A percentile compares a stretch with the other conserved stretches of the same genome.
Conservation (phyloP, 208 protist genomes). For the Leishmania turanica region DNA sequence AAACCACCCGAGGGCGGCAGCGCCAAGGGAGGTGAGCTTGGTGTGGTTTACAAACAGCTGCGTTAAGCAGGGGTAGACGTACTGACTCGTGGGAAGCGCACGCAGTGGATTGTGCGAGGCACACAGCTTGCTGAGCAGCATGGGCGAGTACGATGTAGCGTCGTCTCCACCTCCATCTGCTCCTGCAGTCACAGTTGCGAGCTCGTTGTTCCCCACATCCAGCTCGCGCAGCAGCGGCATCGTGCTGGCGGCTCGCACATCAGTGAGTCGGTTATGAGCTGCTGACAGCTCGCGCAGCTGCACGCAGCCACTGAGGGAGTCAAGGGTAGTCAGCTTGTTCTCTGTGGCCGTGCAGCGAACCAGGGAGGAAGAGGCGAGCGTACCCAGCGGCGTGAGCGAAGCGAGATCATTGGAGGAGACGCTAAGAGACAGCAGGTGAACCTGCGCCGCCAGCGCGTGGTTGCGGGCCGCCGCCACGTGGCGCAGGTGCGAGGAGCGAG, state of each 20-base stretch:
- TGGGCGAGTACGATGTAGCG: not conserved
- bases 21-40: slow-evolving; percentile 37
- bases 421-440: slow-evolving; percentile 44
- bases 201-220: slow-evolving; percentile 64
- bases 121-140: slow-evolving; percentile 61
- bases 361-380: slow-evolving; percentile 21
- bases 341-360: slow-evolving; percentile 16
- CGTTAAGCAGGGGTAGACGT: slow-evolving; percentile 48
- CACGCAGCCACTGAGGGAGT: slow-evolving; percentile 46
- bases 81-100: slow-evolving; percentile 3
- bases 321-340: slow-evolving; percentile 55
- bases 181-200: slow-evolving; percentile 15
- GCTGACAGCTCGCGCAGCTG: slow-evolving; percentile 44
- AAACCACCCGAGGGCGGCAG: slow-evolving; percentile 48
- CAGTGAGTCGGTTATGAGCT: slow-evolving; percentile 56
- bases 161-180: slow-evolving; percentile 13
- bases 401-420: slow-evolving; percentile 67
- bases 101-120: slow-evolving; percentile 63
- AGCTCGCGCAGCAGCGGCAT: slow-evolving; percentile 58
- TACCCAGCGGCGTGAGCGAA: slow-evolving; percentile 45
- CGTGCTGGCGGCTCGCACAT: slow-evolving; percentile 32
- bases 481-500: slow-evolving; percentile 36
- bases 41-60: slow-evolving; percentile 83
- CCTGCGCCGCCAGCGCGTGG: slow-evolving; percentile 41
- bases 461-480: slow-evolving; percentile 61